These are phyloP conservation scores for Boletus bicolor DNA, from an alignment of 768 basidiomycete genomes.

Conservation along the genomic window DNA sequence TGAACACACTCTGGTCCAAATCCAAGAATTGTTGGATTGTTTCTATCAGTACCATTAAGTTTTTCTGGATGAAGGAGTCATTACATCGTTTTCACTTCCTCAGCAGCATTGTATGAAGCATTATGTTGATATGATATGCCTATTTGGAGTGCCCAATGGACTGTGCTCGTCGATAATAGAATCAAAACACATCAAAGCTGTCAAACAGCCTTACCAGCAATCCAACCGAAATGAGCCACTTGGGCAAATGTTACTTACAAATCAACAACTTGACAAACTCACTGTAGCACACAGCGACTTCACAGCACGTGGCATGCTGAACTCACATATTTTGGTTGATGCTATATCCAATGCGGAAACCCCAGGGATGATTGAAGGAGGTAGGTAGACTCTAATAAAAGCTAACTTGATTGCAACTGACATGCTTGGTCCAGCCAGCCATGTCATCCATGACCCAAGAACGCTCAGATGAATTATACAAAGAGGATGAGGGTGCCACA, in stretches of 20 bases:
- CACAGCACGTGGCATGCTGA: conserved; percentile 18
- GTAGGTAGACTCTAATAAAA: no score
- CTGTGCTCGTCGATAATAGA: conserved; percentile 38
- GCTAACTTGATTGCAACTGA: no score
- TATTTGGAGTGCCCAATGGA: conserved; percentile 34
- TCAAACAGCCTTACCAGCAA: conserved; percentile 27
- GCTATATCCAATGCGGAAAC: no score
- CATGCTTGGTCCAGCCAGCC: no score
- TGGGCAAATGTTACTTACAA: conserved; percentile 33
- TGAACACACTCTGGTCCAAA: conserved; percentile 12
- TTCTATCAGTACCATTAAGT: conserved; percentile 23
- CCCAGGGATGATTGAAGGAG: no score
- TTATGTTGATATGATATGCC: conserved; percentile 19
- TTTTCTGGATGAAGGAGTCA: conserved; percentile 5
- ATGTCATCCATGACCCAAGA: no score
- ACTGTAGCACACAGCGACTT: conserved; percentile 20
- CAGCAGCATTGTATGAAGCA: conserved; percentile 33
- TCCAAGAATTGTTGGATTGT: conserved; percentile 12
- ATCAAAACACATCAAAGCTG: conserved; percentile 35
- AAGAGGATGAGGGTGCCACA: no score
- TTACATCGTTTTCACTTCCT: conserved; percentile 25
- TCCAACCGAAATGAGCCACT: conserved; percentile 18
- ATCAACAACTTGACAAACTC: conserved; percentile 29
- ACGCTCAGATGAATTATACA: no score
- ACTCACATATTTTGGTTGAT: not conserved